Conservation (phyloP, 73 alveolate genomes). For the Stentor roeselii region DNA sequence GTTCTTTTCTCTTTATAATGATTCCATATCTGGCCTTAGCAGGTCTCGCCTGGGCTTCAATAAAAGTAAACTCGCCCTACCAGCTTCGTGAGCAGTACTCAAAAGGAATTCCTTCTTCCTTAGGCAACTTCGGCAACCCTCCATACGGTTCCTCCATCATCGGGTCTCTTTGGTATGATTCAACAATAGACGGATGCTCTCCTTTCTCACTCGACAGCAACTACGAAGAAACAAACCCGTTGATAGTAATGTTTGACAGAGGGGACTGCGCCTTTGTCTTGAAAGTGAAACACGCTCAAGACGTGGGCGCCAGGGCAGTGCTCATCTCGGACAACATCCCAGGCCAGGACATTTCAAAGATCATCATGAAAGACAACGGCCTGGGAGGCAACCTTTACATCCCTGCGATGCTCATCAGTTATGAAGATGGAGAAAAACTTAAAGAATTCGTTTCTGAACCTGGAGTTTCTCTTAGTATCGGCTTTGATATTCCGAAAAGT, state of each 20-base stretch:
- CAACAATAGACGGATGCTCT: background rate
- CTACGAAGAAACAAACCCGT: background rate
- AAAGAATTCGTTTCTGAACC: conserved; percentile 33
- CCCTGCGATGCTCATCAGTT: conserved; percentile 64
- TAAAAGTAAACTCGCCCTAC: no score
- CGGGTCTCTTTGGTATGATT: background rate
- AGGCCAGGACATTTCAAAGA: conserved; percentile 43
- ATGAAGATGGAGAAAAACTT: conserved; percentile 53
- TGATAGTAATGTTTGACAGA: conserved; percentile 48
- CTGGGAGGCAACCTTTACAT: conserved; percentile 62
- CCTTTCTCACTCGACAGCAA: background rate
- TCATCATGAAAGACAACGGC: conserved; percentile 69
- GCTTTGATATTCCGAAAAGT: background rate
- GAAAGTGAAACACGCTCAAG: conserved; percentile 70
- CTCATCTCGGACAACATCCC: conserved; percentile 44
- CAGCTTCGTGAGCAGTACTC: background rate
- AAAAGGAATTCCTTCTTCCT: background rate
- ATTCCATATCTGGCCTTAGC: no score
- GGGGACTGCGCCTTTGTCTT: conserved; percentile 64
- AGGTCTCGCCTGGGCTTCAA: no score
- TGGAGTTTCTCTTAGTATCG: background rate
- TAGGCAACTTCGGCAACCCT: conserved; percentile 27
- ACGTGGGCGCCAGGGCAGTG: conserved; percentile 65
- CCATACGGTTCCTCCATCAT: conserved; percentile 20
- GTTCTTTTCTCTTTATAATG: no score